phyloP scores from a whole-genome alignment of 345 rosid genomes.

The Brassica cretica region DNA sequence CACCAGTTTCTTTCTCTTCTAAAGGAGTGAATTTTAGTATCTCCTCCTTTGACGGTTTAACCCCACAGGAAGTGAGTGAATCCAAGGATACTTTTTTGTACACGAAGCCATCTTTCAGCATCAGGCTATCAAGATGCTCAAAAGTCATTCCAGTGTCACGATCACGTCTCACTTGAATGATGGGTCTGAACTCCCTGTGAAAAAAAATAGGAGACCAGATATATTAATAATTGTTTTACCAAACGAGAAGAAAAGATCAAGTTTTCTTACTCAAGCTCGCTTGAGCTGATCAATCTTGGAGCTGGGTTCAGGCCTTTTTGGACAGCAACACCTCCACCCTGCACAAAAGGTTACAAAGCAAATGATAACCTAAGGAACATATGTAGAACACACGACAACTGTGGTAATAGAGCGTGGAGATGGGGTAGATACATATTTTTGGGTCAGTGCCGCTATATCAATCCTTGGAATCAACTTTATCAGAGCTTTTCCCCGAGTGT shows the following conservation, averaged over 20 bases:
- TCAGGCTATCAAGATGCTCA: conserved; percentile 78
- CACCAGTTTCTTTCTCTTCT: conserved; percentile 59
- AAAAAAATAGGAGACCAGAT: background rate
- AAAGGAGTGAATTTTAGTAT: conserved; percentile 72
- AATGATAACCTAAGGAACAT: conserved; percentile 2
- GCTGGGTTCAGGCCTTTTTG: conserved; percentile 62
- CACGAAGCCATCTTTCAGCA: conserved; percentile 88
- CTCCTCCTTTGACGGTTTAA: conserved; percentile 75
- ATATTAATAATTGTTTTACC: conserved; percentile 7
- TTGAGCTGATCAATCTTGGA: conserved; percentile 81
- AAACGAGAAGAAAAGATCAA: conserved; percentile 24
- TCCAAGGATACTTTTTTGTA: conserved; percentile 79
- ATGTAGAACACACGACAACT: conserved; percentile 2
- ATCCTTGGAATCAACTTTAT: conserved; percentile 93
- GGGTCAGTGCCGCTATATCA: conserved; percentile 73
- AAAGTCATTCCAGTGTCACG: conserved; percentile 70
- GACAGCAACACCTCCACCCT: conserved; percentile 76
- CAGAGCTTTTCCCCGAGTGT: conserved; percentile 60
- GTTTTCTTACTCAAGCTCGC: conserved; percentile 78
- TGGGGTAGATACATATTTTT: conserved; percentile 61
- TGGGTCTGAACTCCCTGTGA: conserved; percentile 86
- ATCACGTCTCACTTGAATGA: conserved; percentile 75
- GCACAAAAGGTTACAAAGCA: conserved; percentile 25
- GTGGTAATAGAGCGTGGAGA: conserved; percentile 3
- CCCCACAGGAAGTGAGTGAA: conserved; percentile 68